Evolutionary conservation across 352 stramenopile genomes (phyloP).

Genomic region (Phytopythium mirpurense): DNA sequence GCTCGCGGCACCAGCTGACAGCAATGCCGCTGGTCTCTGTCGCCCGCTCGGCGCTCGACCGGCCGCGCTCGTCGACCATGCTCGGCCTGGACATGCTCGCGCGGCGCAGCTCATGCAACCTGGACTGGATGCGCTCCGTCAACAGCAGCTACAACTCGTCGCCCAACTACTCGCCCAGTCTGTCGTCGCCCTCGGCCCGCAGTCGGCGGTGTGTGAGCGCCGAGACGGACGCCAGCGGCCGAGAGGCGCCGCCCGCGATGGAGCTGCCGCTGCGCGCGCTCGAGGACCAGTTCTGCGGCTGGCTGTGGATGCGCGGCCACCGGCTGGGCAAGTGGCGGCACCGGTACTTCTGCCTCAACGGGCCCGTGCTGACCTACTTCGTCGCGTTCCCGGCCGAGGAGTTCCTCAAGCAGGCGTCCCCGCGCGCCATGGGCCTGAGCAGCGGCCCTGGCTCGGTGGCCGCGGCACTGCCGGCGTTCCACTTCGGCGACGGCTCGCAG

Average conservation of each 20-base stretch:
- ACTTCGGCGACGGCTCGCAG: conserved; percentile 47
- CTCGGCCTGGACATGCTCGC: neutral
- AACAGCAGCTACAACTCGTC: conserved; percentile 14
- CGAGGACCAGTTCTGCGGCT: conserved; percentile 74
- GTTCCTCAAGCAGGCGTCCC: conserved; percentile 53
- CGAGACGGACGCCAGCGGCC: conserved; percentile 6
- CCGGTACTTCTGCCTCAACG: conserved; percentile 70
- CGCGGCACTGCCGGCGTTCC: conserved; percentile 20
- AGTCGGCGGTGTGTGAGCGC: neutral
- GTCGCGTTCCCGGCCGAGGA: conserved; percentile 66
- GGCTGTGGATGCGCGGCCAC: conserved; percentile 72
- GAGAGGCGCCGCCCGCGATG: conserved; percentile 34
- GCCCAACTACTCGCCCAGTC: conserved; percentile 12
- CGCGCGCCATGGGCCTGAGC: conserved; percentile 3
- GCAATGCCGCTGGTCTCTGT: conserved; percentile 2
- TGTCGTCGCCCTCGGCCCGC: conserved; percentile 10
- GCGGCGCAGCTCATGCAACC: conserved; percentile 7
- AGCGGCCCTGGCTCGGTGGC: neutral
- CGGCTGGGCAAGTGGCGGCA: conserved; percentile 62
- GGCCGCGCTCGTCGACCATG: neutral
- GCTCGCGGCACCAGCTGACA: no score
- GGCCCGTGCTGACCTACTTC: conserved; percentile 66
- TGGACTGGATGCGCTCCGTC: conserved; percentile 15
- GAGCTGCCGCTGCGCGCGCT: conserved; percentile 27
- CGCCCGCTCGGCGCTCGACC: conserved; percentile 1